Conservation (phyloP, 495 filamentous ascomycete species). For the Neurospora pannonica region DNA sequence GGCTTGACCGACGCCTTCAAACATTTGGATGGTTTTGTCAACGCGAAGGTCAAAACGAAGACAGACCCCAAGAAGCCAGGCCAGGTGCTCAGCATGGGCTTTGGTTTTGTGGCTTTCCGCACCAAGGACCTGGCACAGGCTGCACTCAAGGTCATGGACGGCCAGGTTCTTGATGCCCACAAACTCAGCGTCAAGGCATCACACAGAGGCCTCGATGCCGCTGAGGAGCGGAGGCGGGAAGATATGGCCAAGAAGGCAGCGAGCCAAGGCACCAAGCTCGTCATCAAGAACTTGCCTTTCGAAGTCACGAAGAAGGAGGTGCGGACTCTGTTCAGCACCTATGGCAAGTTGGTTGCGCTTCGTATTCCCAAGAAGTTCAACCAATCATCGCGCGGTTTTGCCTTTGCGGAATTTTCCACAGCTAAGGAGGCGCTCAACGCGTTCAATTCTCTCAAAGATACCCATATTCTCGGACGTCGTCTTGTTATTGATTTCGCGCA, state of each 20-base stretch:
- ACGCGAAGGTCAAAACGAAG: slow-evolving; percentile 79
- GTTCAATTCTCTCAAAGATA: slow-evolving; percentile 80
- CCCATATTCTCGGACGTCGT: slow-evolving; percentile 81
- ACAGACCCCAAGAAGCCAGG: slow-evolving; percentile 74
- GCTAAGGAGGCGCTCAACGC: slow-evolving; percentile 88
- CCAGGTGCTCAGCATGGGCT: slow-evolving; percentile 86
- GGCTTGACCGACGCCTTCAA: slow-evolving; percentile 64
- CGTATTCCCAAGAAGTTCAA: slow-evolving; percentile 94
- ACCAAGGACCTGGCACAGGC: slow-evolving; percentile 66
- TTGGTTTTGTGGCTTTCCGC: slow-evolving; percentile 86
- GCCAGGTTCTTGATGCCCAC: slow-evolving; percentile 75
- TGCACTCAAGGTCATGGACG: slow-evolving; percentile 76
- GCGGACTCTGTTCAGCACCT: slow-evolving; percentile 70
- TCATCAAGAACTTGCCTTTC: slow-evolving; percentile 98
- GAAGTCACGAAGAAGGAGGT: slow-evolving; percentile 90
- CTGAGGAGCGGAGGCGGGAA: slow-evolving; percentile 70
- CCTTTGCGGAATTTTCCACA: slow-evolving; percentile 93
- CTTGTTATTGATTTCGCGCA: slow-evolving; percentile 86
- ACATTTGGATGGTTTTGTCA: slow-evolving; percentile 75
- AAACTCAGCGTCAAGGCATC: slow-evolving; percentile 72
- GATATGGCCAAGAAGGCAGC: slow-evolving; percentile 70
- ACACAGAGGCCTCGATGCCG: slow-evolving; percentile 76
- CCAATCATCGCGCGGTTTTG: slow-evolving; percentile 77
- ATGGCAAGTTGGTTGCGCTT: slow-evolving; percentile 84
- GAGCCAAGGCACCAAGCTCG: slow-evolving; percentile 73